These are phyloP conservation scores for Flaveria trinervia DNA, from an alignment of 129 eudicot genomes.

Conservation along the genomic window DNA sequence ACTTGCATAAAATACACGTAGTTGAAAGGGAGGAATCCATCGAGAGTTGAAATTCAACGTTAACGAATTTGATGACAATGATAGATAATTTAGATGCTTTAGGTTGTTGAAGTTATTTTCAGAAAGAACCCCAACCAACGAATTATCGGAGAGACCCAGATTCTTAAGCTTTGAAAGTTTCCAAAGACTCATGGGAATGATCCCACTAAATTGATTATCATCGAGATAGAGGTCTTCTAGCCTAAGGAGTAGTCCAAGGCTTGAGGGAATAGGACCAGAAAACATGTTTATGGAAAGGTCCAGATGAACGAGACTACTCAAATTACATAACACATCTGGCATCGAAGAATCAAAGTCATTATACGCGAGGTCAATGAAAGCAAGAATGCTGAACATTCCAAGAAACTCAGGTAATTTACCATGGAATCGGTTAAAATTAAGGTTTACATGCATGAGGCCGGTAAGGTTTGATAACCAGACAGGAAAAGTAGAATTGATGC, in stretches of 20 bases:
- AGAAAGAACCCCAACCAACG: neutral
- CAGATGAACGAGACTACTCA: neutral
- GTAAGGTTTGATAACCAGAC: conserved; percentile 1
- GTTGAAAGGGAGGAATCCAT: conserved; percentile 31
- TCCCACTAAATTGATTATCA: neutral
- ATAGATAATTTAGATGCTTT: neutral
- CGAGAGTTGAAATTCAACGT: neutral
- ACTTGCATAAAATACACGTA: neutral
- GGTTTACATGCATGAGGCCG: neutral
- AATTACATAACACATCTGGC: neutral
- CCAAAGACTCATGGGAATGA: neutral
- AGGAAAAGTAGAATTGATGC: neutral
- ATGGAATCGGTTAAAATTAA: neutral
- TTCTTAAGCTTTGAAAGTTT: conserved; percentile 3
- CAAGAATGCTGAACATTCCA: neutral
- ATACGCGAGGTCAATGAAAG: neutral
- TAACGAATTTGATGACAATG: neutral
- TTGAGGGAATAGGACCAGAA: neutral
- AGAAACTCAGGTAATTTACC: neutral
- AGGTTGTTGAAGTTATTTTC: conserved; percentile 16
- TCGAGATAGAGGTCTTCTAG: neutral
- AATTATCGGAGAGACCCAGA: neutral
- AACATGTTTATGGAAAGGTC: neutral
- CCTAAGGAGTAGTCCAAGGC: neutral
- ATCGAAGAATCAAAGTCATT: neutral